Base-by-base conservation (phyloP, 768 basidiomycete genomes). In the Russula lepida region DNA sequence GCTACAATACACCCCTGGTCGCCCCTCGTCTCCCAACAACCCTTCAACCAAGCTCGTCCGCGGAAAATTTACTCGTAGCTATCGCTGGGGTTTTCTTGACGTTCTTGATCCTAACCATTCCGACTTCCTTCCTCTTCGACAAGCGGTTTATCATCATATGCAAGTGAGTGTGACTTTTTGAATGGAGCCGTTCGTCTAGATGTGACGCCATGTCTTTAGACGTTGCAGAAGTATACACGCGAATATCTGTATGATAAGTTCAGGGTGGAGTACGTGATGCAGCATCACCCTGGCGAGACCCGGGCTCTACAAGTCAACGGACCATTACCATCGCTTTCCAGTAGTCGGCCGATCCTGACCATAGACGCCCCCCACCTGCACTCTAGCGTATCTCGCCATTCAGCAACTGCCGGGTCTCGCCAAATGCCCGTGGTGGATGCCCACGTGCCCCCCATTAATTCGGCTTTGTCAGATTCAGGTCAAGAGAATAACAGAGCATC, bases 71-170 rank as follows among this genome's bases (percentile, higher is more conserved):
- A 75, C 80, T 47, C 81, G 92, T 57, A 79, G 72, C 66, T 93
- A 89, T 73, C 82, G 90, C 50, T 95, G 92, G 92, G 92, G 92
- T 28, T 79, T 75, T 65, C 78, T 94, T 67, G 88, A 92, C 70
- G 86, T 90, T 49, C 76, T 92, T 67, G 87, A 94, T 72, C 79
- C 81, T 21, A 79, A 72, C 41, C 92, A 95, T 68, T 86, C 84
- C 68, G 93, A 95, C 73, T 94, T 95, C 72, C 68, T 85, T 35
- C 72, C 83, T 41, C 80, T 95, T 59, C 84, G 89, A 59, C 79
- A 80, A 32, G 89, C 89, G 51, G 82, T 95, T 64, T 86, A 93
- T 70, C 89, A 89, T 70, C 89, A 91, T 71, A 89, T 93, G 86
- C 84, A 88, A 81, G 92, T 92, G 76, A 71, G 80, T 70, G 62